These are phyloP conservation scores for Hagleromyces aurorensis DNA, from an alignment of 805 yeast genomes.

Conservation along the genomic window DNA sequence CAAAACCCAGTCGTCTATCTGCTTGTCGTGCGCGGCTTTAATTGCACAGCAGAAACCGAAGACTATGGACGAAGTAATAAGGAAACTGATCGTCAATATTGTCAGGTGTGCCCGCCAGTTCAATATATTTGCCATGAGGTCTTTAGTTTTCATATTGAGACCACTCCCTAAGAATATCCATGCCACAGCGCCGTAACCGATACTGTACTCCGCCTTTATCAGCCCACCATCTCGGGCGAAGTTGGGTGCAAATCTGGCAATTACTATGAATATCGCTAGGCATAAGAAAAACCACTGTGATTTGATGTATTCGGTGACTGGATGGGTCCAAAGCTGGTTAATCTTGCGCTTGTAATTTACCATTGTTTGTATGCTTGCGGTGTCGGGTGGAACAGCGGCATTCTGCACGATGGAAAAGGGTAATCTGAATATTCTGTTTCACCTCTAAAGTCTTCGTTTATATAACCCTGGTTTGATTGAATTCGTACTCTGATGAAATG, in stretches of 20 bases:
- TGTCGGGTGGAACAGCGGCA: background rate
- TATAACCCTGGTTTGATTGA: too few species aligned
- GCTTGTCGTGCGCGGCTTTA: constrained; percentile 43
- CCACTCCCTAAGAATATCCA: constrained; percentile 78
- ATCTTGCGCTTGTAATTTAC: constrained; percentile 1
- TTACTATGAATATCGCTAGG: constrained; percentile 62
- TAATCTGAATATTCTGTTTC: too few species aligned
- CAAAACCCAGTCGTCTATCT: constrained; percentile 68
- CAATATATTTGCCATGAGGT: constrained; percentile 51
- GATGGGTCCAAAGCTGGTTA: constrained; percentile 15
- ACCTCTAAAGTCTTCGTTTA: too few species aligned
- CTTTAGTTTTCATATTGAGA: constrained; percentile 60
- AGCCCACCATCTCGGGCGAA: constrained; percentile 81
- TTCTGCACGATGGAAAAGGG: background rate
- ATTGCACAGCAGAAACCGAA: constrained; percentile 69
- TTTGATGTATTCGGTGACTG: constrained; percentile 14
- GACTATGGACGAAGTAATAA: constrained; percentile 62
- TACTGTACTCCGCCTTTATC: constrained; percentile 64
- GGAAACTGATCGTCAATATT: constrained; percentile 57
- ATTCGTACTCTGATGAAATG: too few species aligned
- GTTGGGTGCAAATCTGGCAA: constrained; percentile 71
- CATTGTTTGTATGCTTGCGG: constrained; percentile 2
- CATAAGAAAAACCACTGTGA: constrained; percentile 71
- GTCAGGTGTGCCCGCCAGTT: constrained; percentile 82
- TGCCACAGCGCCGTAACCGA: constrained; percentile 83